Percentiles rank a stretch among this genome's conserved stretches.
Evolutionary conservation across 768 basidiomycete species (phyloP).

Genomic region (Russula brevipes): DNA sequence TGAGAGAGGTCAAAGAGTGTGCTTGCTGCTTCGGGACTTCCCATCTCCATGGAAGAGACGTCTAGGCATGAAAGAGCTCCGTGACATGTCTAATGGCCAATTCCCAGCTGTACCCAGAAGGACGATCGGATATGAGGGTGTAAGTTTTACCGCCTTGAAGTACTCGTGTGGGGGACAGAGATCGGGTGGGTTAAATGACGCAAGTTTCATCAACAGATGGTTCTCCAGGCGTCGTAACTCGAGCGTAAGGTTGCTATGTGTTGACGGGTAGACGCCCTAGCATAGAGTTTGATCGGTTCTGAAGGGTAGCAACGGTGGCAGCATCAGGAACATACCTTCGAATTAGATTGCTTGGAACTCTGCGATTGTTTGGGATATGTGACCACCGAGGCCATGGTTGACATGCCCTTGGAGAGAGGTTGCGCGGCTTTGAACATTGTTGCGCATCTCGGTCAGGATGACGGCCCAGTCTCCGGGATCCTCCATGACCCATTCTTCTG

Average conservation of each 20-base stretch:
- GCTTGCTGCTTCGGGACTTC: slow-evolving; percentile 11
- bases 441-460: slow-evolving; percentile 16
- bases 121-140: slow-evolving; percentile 14
- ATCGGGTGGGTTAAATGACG: slow-evolving; percentile 13
- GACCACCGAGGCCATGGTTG: background rate
- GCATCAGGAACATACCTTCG: slow-evolving; percentile 8
- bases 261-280: slow-evolving; percentile 2
- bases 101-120: slow-evolving; percentile 16
- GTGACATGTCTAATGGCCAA: slow-evolving; percentile 4
- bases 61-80: slow-evolving; percentile 15
- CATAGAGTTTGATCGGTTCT: background rate
- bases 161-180: slow-evolving; percentile 17
- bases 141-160: slow-evolving; percentile 5
- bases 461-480: slow-evolving; percentile 10
- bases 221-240: slow-evolving; percentile 20
- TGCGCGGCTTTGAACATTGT: slow-evolving; percentile 11
- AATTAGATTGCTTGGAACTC: background rate
- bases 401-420: slow-evolving; percentile 6
- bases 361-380: background rate
- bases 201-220: slow-evolving; percentile 7
- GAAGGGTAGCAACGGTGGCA: background rate
- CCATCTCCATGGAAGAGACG: background rate
- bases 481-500: slow-evolving; percentile 14
- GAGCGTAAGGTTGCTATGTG: slow-evolving; percentile 5
- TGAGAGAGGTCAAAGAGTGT: slow-evolving; percentile 17